Evolutionary conservation across 2,329 filamentous ascomycete genomes (phyloP), one percentile per base, ranked within the genome.

Genomic region (Allantophomopsis lycopodina): DNA sequence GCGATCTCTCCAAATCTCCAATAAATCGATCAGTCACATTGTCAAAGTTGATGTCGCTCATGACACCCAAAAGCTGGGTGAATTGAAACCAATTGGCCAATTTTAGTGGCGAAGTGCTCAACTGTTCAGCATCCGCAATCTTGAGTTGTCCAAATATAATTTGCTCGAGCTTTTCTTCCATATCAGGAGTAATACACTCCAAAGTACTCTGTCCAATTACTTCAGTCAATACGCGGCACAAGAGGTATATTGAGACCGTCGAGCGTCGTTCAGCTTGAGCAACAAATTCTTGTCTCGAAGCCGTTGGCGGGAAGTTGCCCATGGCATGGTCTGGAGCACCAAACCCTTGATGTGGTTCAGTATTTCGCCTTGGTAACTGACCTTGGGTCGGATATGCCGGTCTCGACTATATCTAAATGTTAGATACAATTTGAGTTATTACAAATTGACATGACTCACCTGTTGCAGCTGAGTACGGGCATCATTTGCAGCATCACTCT

Each of bases 131-230:
- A 44, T 96, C 88, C 7, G 87, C 82, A 35, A 81, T 83, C 54
- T 88, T 93, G 8, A 98, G 69, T 57, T 96, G 91, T n/a, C 81
- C 81, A 57, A 96, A 98, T 40, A 98, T 94, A 44, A 98, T 94
- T 46, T 80, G 85, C 56, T 96, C 89, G 4, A 98, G 68, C 49
- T 93, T 89, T 45, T 91, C 85, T 44, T 93, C 88, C 76, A 95
- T 94, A 49, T 95, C 89, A 1, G 77, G 68, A 5, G 84, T 94
- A 48, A 98, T 85, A 15, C 77, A 82, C 28, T 77, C 71, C 35
- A 96, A 64, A 20, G 73, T 88, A 51, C 86, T 95, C 58, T 96
- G 87, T 32, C 81, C 79, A 56, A 96, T 91, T 37, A 98, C 88
- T 57, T 96, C 87, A 40, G 95, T 82, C 37, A 98, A 66, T 7